Conservation (phyloP, 768 basidiomycete species). For the Podaxis pistillaris region DNA sequence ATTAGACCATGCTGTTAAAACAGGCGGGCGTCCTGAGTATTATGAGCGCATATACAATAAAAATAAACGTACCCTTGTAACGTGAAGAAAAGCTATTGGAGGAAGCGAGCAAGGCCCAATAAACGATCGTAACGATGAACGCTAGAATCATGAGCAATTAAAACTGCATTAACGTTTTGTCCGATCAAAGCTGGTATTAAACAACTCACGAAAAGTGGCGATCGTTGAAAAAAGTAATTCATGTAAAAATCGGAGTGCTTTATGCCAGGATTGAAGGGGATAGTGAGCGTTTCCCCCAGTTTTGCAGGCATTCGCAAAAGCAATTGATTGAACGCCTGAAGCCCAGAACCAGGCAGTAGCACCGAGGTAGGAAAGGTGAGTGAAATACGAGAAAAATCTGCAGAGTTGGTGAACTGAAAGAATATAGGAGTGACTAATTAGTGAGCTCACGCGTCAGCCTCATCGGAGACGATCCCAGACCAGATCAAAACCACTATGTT, state of each 20-base stretch:
- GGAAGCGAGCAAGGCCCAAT: slow-evolving; percentile 17
- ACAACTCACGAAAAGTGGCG: slow-evolving; percentile 18
- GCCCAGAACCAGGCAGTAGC: slow-evolving; percentile 17
- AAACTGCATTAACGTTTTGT: background rate
- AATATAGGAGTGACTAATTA: too few species aligned
- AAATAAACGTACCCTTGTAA: background rate
- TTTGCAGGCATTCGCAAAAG: slow-evolving; percentile 3
- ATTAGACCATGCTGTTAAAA: slow-evolving; percentile 51
- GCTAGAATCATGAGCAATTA: background rate
- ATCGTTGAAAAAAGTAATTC: slow-evolving; percentile 17
- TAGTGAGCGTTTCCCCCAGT: slow-evolving; percentile 1
- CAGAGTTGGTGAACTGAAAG: too few species aligned
- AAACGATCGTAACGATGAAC: slow-evolving; percentile 15
- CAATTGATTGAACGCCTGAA: slow-evolving; percentile 15
- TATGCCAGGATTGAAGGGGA: slow-evolving; percentile 18
- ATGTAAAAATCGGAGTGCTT: slow-evolving; percentile 15
- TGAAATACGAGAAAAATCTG: slow-evolving; percentile 19
- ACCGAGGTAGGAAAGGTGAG: slow-evolving; percentile 16
- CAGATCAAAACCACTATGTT: slow-evolving; percentile 9
- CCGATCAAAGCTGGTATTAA: background rate
- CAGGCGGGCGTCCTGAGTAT: background rate
- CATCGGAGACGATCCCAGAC: background rate
- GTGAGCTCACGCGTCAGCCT: slow-evolving; percentile 12
- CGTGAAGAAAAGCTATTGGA: slow-evolving; percentile 3
- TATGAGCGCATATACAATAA: background rate